Conservation (phyloP, 257 asterid genomes). For the Voacanga thouarsii region DNA sequence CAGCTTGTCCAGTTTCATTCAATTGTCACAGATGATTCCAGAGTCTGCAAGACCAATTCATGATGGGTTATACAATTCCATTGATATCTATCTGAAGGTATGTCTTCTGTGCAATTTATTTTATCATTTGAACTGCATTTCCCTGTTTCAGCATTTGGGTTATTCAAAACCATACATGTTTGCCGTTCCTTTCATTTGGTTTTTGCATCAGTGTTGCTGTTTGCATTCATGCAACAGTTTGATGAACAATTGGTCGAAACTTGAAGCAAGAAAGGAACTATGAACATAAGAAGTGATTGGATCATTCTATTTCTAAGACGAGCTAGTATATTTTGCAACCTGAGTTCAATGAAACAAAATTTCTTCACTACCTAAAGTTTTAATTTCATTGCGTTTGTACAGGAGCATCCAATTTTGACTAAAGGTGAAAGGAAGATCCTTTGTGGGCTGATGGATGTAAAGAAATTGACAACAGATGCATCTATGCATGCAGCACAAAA, state of each 20-base stretch:
- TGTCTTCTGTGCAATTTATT: background rate
- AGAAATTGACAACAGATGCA: constrained; percentile 58
- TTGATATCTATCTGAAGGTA: constrained; percentile 72
- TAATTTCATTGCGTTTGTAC: constrained; percentile 5
- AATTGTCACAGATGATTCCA: constrained; percentile 61
- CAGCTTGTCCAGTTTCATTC: constrained; percentile 43
- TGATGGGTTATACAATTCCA: constrained; percentile 69
- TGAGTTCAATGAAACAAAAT: background rate
- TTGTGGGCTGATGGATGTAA: constrained; percentile 73
- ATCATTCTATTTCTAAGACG: background rate
- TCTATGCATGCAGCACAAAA: constrained; percentile 93
- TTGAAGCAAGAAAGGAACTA: background rate
- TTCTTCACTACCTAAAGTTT: background rate
- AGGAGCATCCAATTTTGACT: constrained; percentile 61
- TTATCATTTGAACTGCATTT: background rate
- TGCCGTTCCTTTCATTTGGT: background rate
- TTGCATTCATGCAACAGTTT: background rate
- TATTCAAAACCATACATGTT: background rate
- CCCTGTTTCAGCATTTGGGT: background rate
- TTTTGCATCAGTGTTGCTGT: no score
- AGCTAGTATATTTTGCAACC: background rate
- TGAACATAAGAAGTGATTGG: background rate
- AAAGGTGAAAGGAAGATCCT: constrained; percentile 71
- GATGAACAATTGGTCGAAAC: background rate
- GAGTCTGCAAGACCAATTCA: constrained; percentile 78